Conservation (phyloP, 164 flowering plant species). For the Paratinospora sagittata region DNA sequence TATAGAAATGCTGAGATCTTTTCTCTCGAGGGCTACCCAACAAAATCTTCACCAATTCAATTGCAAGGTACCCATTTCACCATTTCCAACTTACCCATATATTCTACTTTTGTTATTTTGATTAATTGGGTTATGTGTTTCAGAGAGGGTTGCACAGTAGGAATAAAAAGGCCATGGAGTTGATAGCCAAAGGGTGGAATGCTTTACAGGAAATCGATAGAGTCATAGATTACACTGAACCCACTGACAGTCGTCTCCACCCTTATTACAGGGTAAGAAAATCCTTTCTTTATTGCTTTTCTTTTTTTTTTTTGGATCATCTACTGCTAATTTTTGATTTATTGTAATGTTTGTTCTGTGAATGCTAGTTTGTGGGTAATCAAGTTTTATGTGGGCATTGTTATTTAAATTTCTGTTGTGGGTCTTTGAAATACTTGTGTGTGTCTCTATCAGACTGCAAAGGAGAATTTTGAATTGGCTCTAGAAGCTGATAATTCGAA, state of each 20-base stretch:
- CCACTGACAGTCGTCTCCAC: conserved; percentile 71
- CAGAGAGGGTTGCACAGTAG: conserved; percentile 80
- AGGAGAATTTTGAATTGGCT: too few species aligned
- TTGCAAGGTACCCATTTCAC: conserved; percentile 14
- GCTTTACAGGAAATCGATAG: conserved; percentile 89
- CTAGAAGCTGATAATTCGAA: too few species aligned
- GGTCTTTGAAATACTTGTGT: too few species aligned
- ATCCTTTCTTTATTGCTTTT: too few species aligned
- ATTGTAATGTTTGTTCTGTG: too few species aligned
- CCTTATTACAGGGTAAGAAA: conserved; percentile 48
- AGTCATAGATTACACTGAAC: conserved; percentile 70
- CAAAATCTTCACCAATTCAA: conserved; percentile 16
- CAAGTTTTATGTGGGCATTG: too few species aligned
- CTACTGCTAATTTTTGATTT: too few species aligned
- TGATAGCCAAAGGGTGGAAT: conserved; percentile 80
- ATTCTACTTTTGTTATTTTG: neutral
- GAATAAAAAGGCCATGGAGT: conserved; percentile 78
- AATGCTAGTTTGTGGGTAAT: too few species aligned
- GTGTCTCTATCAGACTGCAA: too few species aligned
- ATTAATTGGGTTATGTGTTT: neutral
- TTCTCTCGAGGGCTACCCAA: conserved; percentile 14
- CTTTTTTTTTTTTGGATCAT: too few species aligned
- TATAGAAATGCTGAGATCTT: conserved; percentile 27
- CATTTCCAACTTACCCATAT: neutral
- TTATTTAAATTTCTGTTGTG: too few species aligned